Evolutionary conservation across 345 rosid species (phyloP).

Genomic region (Dipteronia dyeriana): DNA sequence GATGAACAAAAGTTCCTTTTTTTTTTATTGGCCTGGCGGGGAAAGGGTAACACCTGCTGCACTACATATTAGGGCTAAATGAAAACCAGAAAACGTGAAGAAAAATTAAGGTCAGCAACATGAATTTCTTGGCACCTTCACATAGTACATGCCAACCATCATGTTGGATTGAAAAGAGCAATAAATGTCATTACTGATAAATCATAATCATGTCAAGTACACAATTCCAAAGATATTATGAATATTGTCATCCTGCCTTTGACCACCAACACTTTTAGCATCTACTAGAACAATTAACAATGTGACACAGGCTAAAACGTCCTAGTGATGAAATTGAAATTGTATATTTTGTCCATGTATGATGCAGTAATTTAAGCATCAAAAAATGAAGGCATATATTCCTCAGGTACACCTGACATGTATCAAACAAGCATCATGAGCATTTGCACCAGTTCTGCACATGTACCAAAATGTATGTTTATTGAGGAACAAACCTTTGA

Average conservation of each 20-base stretch:
- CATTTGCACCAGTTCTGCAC: not conserved
- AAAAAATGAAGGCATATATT: not conserved
- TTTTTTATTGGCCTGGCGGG: not conserved
- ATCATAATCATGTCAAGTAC: not conserved
- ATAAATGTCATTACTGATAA: not conserved
- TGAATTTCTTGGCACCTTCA: not conserved
- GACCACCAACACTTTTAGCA: conserved; percentile 1
- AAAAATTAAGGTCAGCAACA: not conserved
- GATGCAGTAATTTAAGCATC: conserved; percentile 2
- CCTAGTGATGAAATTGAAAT: not conserved
- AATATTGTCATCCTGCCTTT: not conserved
- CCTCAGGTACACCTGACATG: not conserved
- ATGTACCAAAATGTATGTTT: conserved; percentile 5
- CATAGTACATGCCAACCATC: not conserved
- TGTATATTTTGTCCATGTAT: not conserved
- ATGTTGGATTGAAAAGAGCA: conserved; percentile 1
- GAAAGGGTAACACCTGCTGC: not conserved
- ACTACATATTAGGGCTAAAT: not conserved
- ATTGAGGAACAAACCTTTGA: conserved; percentile 50
- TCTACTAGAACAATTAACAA: not conserved
- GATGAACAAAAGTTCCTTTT: not conserved
- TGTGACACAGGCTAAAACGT: not conserved
- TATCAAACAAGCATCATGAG: conserved; percentile 7
- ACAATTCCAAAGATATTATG: not conserved
- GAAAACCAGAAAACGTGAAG: not conserved